Evolutionary conservation across 2,329 filamentous ascomycete genomes (phyloP), one percentile per base, ranked within the genome.

Genomic region (Colletotrichum tropicale): DNA sequence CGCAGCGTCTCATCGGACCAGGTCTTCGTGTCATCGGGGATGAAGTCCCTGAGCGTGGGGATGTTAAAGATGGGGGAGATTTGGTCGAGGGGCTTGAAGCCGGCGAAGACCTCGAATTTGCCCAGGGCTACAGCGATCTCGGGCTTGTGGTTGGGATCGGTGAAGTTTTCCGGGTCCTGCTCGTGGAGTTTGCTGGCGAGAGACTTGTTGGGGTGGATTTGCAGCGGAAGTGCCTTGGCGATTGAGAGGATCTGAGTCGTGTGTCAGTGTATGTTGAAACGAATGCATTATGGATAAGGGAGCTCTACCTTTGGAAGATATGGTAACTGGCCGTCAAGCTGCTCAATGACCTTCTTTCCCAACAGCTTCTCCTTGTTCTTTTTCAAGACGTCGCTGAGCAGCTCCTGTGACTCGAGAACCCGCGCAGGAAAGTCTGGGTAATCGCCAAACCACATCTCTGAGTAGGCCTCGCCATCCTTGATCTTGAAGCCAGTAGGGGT

Each of bases 91-190:
- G 93, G 91, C 80, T 94, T 95, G 86, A 93, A 96, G 8, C 94
- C 94, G 12, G 92, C 93, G 79, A 96, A 96, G 0, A 94, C 91
- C 82, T 96, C 94, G 79, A 96, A 96, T 26, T 91, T 90, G 15
- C 89, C 88, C 1, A 96, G 84, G 0, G 94, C 94, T 2, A 96
- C 86, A 1, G 94, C 94, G 69, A 96, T 96, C 81, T 96, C 94
- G 2, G 94, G 94, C 84, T 96, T 96, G 86, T 96, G 94, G 82
- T 96, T 96, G 4, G 90, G 85, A 78, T 96, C 94, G 2, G 90
- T 91, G 82, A 94, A 96, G 73, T 91, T 89, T 4, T 91, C 83
- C 0, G 94, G 93, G 70, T 95, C 88, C 77, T 91, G 82, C 70
- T 88, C 81, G 84, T 95, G 93, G 3, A 95, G 88, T 79, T 92